phyloP scores from a whole-genome alignment of 78 protist genomes.

The Cavenderia fasciculata region DNA sequence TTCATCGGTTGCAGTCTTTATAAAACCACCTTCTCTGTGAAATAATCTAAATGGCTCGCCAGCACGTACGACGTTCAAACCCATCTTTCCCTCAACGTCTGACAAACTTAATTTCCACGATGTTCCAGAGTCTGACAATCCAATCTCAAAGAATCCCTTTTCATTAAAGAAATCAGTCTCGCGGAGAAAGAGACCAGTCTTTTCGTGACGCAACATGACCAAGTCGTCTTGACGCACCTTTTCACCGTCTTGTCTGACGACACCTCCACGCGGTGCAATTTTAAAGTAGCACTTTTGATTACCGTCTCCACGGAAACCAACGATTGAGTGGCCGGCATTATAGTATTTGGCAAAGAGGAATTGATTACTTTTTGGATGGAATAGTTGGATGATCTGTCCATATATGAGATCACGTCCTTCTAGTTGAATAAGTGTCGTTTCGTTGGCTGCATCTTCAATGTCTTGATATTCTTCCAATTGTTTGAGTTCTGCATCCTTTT shows the following conservation, averaged over 20 bases:
- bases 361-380: conserved; percentile 50
- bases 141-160: conserved; percentile 58
- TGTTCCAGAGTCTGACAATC: conserved; percentile 29
- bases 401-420: conserved; percentile 68
- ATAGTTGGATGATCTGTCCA: conserved; percentile 63
- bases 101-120: conserved; percentile 40
- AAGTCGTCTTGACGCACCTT: conserved; percentile 43
- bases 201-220: conserved; percentile 55
- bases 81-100: conserved; percentile 65
- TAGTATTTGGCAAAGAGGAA: conserved; percentile 56
- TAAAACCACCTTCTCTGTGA: conserved; percentile 70
- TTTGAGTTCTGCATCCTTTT: conserved; percentile 27
- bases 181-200: conserved; percentile 39
- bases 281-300: conserved; percentile 71
- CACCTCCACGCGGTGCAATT: conserved; percentile 29
- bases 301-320: conserved; percentile 58
- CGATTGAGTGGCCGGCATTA: background rate
- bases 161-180: conserved; percentile 35
- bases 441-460: conserved; percentile 59
- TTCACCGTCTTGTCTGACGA: conserved; percentile 11
- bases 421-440: conserved; percentile 47
- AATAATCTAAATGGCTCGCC: conserved; percentile 71
- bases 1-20: conserved; percentile 24
- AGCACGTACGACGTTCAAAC: conserved; percentile 6
- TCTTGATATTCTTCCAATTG: conserved; percentile 73